Evolutionary conservation across 768 basidiomycete species (phyloP), one percentile per base, ranked within the genome.

Genomic region (Lentinula raphanica): DNA sequence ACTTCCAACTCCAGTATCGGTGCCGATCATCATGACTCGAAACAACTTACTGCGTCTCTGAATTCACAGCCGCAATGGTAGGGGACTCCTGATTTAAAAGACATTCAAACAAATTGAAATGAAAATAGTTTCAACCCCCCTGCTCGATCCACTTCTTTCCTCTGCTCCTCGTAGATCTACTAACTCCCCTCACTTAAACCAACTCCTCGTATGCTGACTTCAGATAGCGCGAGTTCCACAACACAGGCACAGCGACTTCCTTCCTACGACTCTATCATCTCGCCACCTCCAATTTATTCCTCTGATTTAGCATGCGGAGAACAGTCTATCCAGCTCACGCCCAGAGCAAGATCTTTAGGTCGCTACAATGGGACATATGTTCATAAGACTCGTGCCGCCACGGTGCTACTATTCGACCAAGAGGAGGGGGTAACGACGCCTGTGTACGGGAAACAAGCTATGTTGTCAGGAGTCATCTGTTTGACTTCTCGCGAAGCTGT

Each of bases 221-320:
- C 48, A 48, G 36, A 55, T 44, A 58, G 59, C 40, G 36, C 46
- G 53, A 40, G 38, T 19, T 29, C 44, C 39, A 55, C 15, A 36
- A 49, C 49, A 65, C 21, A 59, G 36, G 39, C 48, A 48, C 38
- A 62, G 31, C 61, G 60, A 6, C 72, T 84, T 31, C 84, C 87
- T 19, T 66, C 66, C 5, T 88, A 88, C 65, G 51, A 53, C 8
- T 76, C 83, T 0, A 75, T 81, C 1, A 79, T 84, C 5, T 69
- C 70, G 2, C 80, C 80, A 27, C 75, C 79, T 1, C 87, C 87
- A 1, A 66, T 71, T 7, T 90, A 89, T 65, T 84, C 87, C 49
- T 76, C 67, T 35, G 77, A 78, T 27, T 85, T 81, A 32, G 67
- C 74, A 3, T 71, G 69, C 2, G 82, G 78, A 27, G 87, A 89